phyloP scores from a whole-genome alignment of 108 stramenopile genomes.

The Cyclotella atomus region DNA sequence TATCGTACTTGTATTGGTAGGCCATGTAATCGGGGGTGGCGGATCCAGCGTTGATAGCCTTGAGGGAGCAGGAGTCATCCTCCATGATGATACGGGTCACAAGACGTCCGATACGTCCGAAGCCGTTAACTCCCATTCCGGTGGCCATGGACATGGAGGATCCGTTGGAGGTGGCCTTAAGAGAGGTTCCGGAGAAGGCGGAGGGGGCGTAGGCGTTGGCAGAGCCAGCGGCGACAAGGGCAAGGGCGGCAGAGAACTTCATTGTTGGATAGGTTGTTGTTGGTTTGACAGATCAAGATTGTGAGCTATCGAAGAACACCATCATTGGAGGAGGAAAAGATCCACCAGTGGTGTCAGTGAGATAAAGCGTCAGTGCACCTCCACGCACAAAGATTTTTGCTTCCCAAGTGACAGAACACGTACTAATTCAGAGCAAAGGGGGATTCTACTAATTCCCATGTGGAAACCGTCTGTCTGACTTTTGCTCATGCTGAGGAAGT shows the following conservation, averaged over 20 bases:
- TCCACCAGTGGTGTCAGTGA: too few species aligned
- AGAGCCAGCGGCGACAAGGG: conserved; percentile 73
- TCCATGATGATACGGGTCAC: conserved; percentile 98
- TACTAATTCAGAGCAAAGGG: too few species aligned
- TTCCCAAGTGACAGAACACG: too few species aligned
- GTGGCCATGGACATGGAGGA: conserved; percentile 86
- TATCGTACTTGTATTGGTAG: conserved; percentile 99
- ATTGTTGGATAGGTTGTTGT: conserved; percentile 37
- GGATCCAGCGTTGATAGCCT: conserved; percentile 97
- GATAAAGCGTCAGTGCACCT: too few species aligned
- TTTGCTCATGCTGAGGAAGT: too few species aligned
- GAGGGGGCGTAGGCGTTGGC: conserved; percentile 84
- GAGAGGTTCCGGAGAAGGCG: conserved; percentile 82
- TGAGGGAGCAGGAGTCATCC: conserved; percentile 86
- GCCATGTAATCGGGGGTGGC: conserved; percentile 99
- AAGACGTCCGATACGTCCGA: conserved; percentile 99
- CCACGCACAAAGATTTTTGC: too few species aligned
- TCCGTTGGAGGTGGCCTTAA: conserved; percentile 75
- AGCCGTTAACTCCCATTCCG: conserved; percentile 97
- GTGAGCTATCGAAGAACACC: background rate
- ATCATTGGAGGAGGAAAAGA: too few species aligned
- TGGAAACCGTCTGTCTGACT: too few species aligned
- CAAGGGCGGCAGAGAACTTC: conserved; percentile 83
- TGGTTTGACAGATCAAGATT: background rate
- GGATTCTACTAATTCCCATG: too few species aligned